Evolutionary conservation across 768 basidiomycete species (phyloP).

Genomic region (Amanita molliuscula): DNA sequence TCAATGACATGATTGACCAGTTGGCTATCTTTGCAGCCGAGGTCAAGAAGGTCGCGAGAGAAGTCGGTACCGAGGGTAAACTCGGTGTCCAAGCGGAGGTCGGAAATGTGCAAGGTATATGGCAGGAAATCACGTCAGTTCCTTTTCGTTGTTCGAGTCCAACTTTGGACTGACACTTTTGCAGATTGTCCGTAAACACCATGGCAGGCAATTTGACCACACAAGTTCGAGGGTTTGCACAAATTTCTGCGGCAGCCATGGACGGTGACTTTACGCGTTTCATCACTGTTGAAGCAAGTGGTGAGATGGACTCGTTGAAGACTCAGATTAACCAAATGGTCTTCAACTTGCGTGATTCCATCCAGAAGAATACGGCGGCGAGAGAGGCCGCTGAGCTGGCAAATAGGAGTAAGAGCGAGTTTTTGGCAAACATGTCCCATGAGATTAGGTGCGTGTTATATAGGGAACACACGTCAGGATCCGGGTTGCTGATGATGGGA

Average conservation of each 20-base stretch:
- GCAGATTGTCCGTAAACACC: slow-evolving; percentile 88
- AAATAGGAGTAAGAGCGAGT: slow-evolving; percentile 96
- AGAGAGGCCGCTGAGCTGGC: slow-evolving; percentile 96
- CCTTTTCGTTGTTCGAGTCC: neutral
- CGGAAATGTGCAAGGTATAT: slow-evolving; percentile 93
- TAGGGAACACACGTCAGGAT: neutral
- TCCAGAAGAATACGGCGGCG: slow-evolving; percentile 98
- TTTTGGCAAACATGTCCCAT: slow-evolving; percentile 98
- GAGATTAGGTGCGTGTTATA: slow-evolving; percentile 73
- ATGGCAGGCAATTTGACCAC: slow-evolving; percentile 98
- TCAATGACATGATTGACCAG: slow-evolving; percentile 76
- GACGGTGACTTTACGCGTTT: slow-evolving; percentile 98
- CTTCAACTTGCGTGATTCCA: slow-evolving; percentile 89
- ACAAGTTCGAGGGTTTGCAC: slow-evolving; percentile 97
- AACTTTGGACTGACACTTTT: neutral
- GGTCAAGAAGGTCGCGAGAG: slow-evolving; percentile 90
- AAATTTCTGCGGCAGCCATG: slow-evolving; percentile 97
- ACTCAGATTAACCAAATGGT: slow-evolving; percentile 99
- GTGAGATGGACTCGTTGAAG: slow-evolving; percentile 99
- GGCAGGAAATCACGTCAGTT: slow-evolving; percentile 96
- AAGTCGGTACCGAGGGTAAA: slow-evolving; percentile 99
- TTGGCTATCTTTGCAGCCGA: slow-evolving; percentile 46
- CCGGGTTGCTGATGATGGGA: neutral
- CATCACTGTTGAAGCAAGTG: slow-evolving; percentile 97
- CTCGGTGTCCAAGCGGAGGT: slow-evolving; percentile 96